Base-by-base conservation (phyloP, 257 asterid species). In the Galeopsis tetrahit region DNA sequence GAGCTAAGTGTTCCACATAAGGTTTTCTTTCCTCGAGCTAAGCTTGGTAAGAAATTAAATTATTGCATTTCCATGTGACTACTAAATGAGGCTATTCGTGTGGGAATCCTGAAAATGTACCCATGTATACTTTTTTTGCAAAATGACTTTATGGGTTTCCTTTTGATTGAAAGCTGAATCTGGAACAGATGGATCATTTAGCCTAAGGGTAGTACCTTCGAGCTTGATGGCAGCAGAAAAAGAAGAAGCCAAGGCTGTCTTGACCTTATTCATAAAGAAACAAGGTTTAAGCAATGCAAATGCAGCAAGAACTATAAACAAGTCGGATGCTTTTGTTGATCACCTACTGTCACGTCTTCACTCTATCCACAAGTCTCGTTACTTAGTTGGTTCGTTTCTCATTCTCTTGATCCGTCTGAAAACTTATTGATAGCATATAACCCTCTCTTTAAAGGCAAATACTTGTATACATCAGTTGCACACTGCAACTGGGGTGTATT, bases 241-340 rank as follows among this genome's bases (percentile, higher is more conserved):
- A 81, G 99, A 94, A 80, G 99, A 94, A 86, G 91, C 97, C 76
- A 94, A 94, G 82, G 97, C 97, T 31, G 92, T 91, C 10, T 72
- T 91, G 66, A 89, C 92, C 55, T 83, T 94, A 79, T 94, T 91
- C 82, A 69, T 94, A 81, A 94, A 87, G 85, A 91, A 87, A 77
- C 95, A 88, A 71, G 97, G 99, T 35, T 78, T 91, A 76, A 91
- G 92, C 85, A 89, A 80, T 73, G 83, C 91, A 10, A 72, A 69
- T 67, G 96, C 97, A 10, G 85, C 90, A 67, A 85, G 95, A 77
- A 80, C 78, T 81, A 84, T 88, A 79, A 91, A 94, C 77, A 89
- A 85, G 87, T 85, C 99, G 1, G 99, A 91, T 66, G 84, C 88
- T 71, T 94, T 91, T 69, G 75, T 94, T 6, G 96, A 91, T 79